Base-by-base conservation (phyloP, 2,329 filamentous ascomycete species). In the Tolypocladium guangdongense region DNA sequence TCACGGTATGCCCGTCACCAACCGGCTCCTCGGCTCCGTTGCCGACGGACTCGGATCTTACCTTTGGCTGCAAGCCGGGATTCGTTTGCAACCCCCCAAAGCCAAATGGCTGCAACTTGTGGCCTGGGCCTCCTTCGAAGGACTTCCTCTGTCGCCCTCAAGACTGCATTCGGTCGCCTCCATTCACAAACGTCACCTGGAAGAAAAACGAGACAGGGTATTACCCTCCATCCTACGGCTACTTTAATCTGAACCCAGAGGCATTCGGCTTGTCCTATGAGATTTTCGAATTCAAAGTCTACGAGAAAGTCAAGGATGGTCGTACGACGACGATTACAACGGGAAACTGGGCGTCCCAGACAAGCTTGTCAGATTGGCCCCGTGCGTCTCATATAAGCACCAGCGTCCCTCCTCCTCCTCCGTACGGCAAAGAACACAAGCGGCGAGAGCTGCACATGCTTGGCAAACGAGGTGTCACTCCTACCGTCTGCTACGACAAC, bases 191-290 rank as follows among this genome's bases (percentile, higher is more conserved):
- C 1, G 63, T 73, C 0, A 61, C 60, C 0, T 83, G 79, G 80
- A 59, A 65, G 0, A 59, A 64, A 1, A 72, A 74, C 53, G 54
- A 70, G 45, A 80, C 77, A 0, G 57, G 67, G 18, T 82, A 78
- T 61, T 83, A 77, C 57, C 76, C 76, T 2, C 72, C 77, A 1
- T 58, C 61, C 4, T 57, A 58, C 14, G 80, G 76, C 4, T 87
- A 86, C 63, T 88, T 83, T 68, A 77, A 87, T 55, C 73, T 88
- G n/a, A 72, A 83, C 53, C 71, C 85, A 0, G 64, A 71, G 1
- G 74, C 74, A 0, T 88, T 88, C 54, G 84, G 83, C 5, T 69
- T 88, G 18, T 78, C 74, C 50, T 84, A 80, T 55, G 78, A 77
- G 43, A 82, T 87, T 20, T 87, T 86, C 56, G 72, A 74, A 22